Conservation (phyloP, 352 stramenopile genomes). For the Globisporangium cystogenes region DNA sequence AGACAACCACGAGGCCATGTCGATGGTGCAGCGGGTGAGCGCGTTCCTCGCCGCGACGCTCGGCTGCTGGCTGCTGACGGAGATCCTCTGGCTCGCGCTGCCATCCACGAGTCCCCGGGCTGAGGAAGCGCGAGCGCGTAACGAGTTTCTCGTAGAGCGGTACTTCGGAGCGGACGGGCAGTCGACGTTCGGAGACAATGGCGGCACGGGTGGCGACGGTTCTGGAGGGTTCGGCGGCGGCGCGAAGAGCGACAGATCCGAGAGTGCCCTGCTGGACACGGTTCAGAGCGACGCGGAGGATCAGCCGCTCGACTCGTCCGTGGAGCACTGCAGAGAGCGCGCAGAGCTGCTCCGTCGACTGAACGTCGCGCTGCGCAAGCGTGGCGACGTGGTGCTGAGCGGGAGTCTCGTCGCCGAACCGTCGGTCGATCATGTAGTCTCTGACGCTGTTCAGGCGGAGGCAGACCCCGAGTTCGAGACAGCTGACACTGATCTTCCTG, state of each 20-base stretch:
- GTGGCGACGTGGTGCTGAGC: slow-evolving; percentile 5
- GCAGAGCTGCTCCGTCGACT: slow-evolving; percentile 27
- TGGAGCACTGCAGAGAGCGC: slow-evolving; percentile 28
- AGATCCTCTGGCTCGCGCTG: slow-evolving; percentile 34
- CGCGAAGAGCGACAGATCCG: not conserved
- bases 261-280: not conserved
- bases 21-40: slow-evolving; percentile 26
- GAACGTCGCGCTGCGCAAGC: slow-evolving; percentile 27
- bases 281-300: not conserved
- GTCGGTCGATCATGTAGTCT: not conserved
- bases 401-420: not conserved
- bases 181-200: not conserved
- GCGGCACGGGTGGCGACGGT: slow-evolving; percentile 3
- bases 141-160: slow-evolving; percentile 35
- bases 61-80: slow-evolving; percentile 20
- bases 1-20: slow-evolving; percentile 17
- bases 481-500: not conserved
- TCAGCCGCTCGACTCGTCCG: slow-evolving; percentile 3
- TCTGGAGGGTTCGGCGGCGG: too few species aligned
- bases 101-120: slow-evolving; percentile 17
- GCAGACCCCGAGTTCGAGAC: not conserved
- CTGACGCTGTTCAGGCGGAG: not conserved
- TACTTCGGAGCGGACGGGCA: slow-evolving; percentile 33
- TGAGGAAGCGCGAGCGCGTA: slow-evolving; percentile 23
- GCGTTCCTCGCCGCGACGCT: slow-evolving; percentile 28